Conservation (phyloP, 2,329 filamentous ascomycete genomes). For the Periglandula ipomoeae region DNA sequence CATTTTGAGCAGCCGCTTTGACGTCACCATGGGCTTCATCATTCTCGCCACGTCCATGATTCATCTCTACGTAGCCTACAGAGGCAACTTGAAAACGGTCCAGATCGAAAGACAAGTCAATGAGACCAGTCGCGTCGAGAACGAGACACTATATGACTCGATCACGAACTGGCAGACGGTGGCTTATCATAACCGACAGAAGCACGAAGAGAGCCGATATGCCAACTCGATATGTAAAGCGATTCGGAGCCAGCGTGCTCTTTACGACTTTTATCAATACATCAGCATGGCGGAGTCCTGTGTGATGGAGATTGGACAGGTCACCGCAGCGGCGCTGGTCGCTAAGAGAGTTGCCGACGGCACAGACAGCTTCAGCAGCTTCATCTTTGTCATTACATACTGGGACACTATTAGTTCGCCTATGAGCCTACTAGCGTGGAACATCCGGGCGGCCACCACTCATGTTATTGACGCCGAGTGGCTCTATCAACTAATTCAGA, state of each 20-base stretch:
- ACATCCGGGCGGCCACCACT: slow-evolving; percentile 16
- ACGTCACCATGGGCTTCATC: slow-evolving; percentile 13
- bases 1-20: slow-evolving; percentile 50
- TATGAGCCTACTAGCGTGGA: slow-evolving; percentile 23
- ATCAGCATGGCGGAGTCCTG: slow-evolving; percentile 8
- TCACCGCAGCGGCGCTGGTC: slow-evolving; percentile 6
- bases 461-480: slow-evolving; percentile 58
- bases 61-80: slow-evolving; percentile 11
- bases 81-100: slow-evolving; percentile 10
- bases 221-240: slow-evolving; percentile 8
- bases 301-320: slow-evolving; percentile 12
- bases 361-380: slow-evolving; percentile 30
- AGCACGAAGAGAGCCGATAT: slow-evolving; percentile 16
- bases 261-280: slow-evolving; percentile 8
- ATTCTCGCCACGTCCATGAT: slow-evolving; percentile 12
- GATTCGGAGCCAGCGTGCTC: slow-evolving; percentile 6
- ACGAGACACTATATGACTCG: slow-evolving; percentile 13
- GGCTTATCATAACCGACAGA: slow-evolving; percentile 23
- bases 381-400: slow-evolving; percentile 57
- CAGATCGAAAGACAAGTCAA: slow-evolving; percentile 8
- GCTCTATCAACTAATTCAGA: slow-evolving; percentile 46
- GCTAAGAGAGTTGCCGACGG: slow-evolving; percentile 7
- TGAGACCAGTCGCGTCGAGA: slow-evolving; percentile 11
- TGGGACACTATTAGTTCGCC: slow-evolving; percentile 41
- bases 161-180: slow-evolving; percentile 43